Conservation (phyloP, 257 asterid genomes). For the Gentiana straminea region DNA sequence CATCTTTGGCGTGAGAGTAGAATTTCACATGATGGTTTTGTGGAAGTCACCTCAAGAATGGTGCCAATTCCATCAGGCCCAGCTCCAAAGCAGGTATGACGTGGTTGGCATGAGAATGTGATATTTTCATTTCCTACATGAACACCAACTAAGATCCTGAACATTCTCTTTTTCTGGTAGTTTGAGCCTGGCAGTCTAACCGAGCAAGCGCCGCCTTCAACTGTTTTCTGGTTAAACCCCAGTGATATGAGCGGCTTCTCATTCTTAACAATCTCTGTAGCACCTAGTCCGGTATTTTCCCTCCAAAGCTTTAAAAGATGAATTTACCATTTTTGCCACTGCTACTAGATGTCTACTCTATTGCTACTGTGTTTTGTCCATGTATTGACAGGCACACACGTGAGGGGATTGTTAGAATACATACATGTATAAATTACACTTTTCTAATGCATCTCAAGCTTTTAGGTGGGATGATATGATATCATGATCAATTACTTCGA, state of each 20-base stretch:
- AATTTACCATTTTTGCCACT: no score
- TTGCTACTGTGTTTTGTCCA: no score
- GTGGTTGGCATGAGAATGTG: conserved; percentile 3
- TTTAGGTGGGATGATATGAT: no score
- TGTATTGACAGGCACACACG: no score
- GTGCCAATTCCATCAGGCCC: conserved; percentile 94
- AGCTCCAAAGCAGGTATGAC: conserved; percentile 90
- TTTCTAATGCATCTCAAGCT: no score
- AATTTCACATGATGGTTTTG: conserved; percentile 33
- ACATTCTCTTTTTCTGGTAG: conserved; percentile 33
- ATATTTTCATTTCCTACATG: no score
- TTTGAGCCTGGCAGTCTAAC: conserved; percentile 98
- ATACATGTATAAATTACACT: no score
- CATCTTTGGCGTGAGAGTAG: conserved; percentile 90
- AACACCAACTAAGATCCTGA: conserved; percentile 2
- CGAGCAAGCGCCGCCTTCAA: conserved; percentile 97
- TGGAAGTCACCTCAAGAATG: conserved; percentile 89
- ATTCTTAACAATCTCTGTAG: conserved; percentile 90
- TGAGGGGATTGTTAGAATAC: no score
- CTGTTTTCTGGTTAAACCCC: conserved; percentile 87
- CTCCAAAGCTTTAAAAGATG: no score
- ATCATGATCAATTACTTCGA: no score
- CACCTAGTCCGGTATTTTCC: conserved; percentile 74
- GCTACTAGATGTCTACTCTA: no score
- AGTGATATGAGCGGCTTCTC: conserved; percentile 73